A percentile compares a stretch with the other conserved stretches of the same genome.
phyloP scores from a whole-genome alignment of 176 grass and related monocot species.

The Avena insularis region DNA sequence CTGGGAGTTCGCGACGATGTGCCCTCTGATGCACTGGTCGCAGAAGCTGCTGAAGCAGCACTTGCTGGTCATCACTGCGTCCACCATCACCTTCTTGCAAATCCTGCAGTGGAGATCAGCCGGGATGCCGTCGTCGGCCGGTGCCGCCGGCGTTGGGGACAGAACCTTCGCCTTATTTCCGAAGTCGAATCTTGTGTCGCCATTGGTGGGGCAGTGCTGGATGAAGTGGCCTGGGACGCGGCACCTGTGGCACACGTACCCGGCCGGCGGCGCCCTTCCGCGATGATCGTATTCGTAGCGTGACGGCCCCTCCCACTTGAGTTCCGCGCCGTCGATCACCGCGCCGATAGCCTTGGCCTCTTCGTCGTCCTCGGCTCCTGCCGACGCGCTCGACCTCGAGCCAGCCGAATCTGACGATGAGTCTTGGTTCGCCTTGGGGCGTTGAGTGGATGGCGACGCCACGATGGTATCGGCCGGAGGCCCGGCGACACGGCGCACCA shows the following conservation, averaged over 20 bases:
- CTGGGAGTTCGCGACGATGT: not conserved
- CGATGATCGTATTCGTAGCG: not conserved
- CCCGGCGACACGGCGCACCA: conserved; percentile 40
- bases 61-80: not conserved
- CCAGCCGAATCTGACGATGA: not conserved
- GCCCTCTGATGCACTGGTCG: not conserved
- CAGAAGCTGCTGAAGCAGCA: conserved; percentile 1
- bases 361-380: conserved; percentile 1
- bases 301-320: not conserved
- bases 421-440: not conserved
- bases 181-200: not conserved
- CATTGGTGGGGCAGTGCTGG: conserved; percentile 25
- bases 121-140: not conserved
- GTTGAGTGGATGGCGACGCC: not conserved
- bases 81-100: not conserved
- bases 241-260: conserved; percentile 50
- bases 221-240: conserved; percentile 8
- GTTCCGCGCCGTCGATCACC: conserved; percentile 36
- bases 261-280: not conserved
- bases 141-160: not conserved
- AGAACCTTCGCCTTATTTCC: not conserved
- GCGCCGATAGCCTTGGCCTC: not conserved
- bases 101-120: not conserved
- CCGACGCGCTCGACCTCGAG: not conserved
- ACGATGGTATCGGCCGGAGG: conserved; percentile 39